Base-by-base conservation (phyloP, 228 moss, liverwort and hornwort species). In the Sphagnum magellanicum region DNA sequence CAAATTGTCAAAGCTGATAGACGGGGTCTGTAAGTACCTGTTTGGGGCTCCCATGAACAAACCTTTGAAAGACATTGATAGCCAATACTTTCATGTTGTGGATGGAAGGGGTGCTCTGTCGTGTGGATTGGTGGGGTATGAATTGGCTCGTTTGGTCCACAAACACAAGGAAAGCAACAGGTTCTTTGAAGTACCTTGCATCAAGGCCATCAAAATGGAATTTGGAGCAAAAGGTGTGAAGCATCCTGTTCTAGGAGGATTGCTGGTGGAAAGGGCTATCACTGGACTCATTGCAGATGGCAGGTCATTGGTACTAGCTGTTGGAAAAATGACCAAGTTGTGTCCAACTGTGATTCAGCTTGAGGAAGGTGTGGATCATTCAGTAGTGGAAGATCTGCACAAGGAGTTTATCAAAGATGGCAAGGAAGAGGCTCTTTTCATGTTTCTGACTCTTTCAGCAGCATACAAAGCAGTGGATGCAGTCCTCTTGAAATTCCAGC, bases 381-480 rank as follows among this genome's bases (percentile, higher is more conserved):
- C 79, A 47, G 74, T 77, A 4, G 62, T 81, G 4, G 79, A 85
- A 1, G 74, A 76, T 67, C 68, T 81, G 16, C 74, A 81, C 16
- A 85, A 81, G 81, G 85, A 79, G 62, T 81, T 79, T 47, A 67
- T 79, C 1, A 81, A 85, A 6, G 79, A 73, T 0, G 79, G 67
- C 0, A 81, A 79, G 66, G 85, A 85, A 52, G 79, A 85, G 6
- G 81, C 75, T 13, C 4, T 85, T 5, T 77, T 79, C 63, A 79
- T 85, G 73, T 74, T 12, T 0, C 0, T 79, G 60, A 77, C 75
- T 12, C 16, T 72, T 59, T 85, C 77, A 52, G 73, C 79, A 0
- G 75, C 79, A 5, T 79, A 85, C 9, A 82, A 79, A 14, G 81
- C 77, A 32, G 10, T 82, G 12, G 85, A 79, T 71, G 81, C 77